Conservation (phyloP, 768 basidiomycete genomes). For the Daedaleopsis nitida region DNA sequence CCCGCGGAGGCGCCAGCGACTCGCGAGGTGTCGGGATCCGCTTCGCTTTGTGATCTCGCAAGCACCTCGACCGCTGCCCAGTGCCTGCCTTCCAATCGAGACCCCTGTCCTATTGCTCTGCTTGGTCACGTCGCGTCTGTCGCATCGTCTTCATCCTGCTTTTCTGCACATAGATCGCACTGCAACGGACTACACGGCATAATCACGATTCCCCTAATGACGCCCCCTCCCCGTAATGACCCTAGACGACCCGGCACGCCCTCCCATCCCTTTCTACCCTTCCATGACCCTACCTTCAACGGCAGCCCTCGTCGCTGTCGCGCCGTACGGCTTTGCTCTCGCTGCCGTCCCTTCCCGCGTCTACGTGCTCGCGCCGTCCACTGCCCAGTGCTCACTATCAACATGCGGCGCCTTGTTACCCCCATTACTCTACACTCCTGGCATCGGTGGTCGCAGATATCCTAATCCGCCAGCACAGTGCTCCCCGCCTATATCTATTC, state of each 20-base stretch:
- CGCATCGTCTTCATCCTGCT: not conserved
- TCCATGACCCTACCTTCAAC: not conserved
- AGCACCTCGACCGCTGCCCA: not conserved
- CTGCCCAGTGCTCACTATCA: not conserved
- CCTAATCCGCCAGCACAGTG: slow-evolving; percentile 21
- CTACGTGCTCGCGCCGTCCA: not conserved
- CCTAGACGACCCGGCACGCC: slow-evolving; percentile 11
- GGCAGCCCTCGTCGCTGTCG: not conserved
- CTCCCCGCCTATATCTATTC: slow-evolving; percentile 7
- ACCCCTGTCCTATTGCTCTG: not conserved
- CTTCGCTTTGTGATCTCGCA: no score
- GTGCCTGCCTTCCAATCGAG: not conserved
- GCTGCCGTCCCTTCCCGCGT: not conserved
- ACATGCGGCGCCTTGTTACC: slow-evolving; percentile 6
- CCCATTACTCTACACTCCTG: not conserved
- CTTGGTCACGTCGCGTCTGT: not conserved
- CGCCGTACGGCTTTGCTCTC: not conserved
- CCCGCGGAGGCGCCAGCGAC: not conserved
- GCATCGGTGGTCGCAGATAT: slow-evolving; percentile 19
- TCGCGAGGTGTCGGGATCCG: not conserved
- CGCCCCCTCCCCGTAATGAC: slow-evolving; percentile 14
- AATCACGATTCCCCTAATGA: slow-evolving; percentile 18
- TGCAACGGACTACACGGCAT: not conserved
- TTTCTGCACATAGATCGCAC: slow-evolving; percentile 14
- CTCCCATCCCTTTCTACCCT: slow-evolving; percentile 1